Percentiles rank a stretch among this genome's conserved stretches.
Evolutionary conservation across 1,284 basidiomycete genomes (phyloP).

Genomic region (Cutaneotrichosporon dermatis): DNA sequence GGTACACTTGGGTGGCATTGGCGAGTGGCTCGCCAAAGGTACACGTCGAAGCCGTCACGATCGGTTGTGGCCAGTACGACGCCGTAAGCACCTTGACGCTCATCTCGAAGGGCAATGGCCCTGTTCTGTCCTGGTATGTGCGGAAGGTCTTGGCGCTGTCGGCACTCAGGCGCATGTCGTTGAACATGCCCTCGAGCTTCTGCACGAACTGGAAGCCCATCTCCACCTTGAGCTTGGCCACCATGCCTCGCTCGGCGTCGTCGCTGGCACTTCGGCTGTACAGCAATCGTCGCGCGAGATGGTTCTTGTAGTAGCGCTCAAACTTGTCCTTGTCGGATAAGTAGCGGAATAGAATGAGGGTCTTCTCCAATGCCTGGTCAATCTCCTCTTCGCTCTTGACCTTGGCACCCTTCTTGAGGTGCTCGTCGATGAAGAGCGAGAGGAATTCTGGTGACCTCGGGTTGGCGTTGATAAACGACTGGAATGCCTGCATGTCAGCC

Average conservation of each 20-base stretch:
- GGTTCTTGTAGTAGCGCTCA: constrained; percentile 95
- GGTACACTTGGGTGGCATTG: constrained; percentile 68
- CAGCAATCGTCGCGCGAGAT: constrained; percentile 88
- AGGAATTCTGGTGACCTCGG: constrained; percentile 88
- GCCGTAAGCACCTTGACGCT: constrained; percentile 86
- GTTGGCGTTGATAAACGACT: constrained; percentile 86
- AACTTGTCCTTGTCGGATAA: constrained; percentile 95
- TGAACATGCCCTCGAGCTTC: constrained; percentile 98
- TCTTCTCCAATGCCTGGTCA: constrained; percentile 84
- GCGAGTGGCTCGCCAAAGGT: constrained; percentile 63
- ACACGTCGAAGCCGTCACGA: constrained; percentile 58
- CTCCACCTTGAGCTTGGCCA: constrained; percentile 95
- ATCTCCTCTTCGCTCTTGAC: constrained; percentile 96
- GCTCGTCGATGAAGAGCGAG: constrained; percentile 95
- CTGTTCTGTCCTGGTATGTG: constrained; percentile 30
- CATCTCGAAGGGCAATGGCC: constrained; percentile 64
- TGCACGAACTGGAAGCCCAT: constrained; percentile 92
- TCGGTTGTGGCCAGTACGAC: constrained; percentile 76
- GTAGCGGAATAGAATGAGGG: constrained; percentile 92
- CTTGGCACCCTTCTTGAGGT: constrained; percentile 91
- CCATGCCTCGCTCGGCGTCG: constrained; percentile 96
- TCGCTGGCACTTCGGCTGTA: constrained; percentile 85
- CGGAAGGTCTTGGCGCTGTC: constrained; percentile 75
- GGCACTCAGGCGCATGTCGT: constrained; percentile 86
- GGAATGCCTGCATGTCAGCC: constrained; percentile 66